Evolutionary conservation across 345 rosid species (phyloP).

Genomic region (Nephelium lappaceum): DNA sequence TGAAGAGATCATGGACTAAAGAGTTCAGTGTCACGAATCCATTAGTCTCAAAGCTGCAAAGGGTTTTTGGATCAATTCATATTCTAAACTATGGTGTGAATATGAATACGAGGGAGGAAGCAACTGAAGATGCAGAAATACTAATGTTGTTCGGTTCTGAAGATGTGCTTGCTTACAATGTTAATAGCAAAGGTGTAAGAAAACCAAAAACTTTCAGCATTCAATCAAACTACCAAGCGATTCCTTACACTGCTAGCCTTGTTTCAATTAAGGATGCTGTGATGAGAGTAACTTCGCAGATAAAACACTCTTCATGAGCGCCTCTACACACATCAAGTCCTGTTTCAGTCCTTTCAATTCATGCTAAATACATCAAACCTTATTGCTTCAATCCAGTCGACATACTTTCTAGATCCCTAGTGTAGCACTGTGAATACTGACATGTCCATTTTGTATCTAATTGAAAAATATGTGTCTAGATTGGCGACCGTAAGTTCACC

Average conservation of each 20-base stretch:
- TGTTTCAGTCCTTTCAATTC: background rate
- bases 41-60: constrained; percentile 15
- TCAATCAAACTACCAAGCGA: constrained; percentile 20
- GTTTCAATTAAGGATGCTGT: constrained; percentile 8
- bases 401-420: background rate
- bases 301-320: background rate
- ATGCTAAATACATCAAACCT: too few species aligned
- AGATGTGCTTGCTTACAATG: constrained; percentile 31
- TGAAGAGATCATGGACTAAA: constrained; percentile 35
- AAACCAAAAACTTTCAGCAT: background rate
- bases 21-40: constrained; percentile 23
- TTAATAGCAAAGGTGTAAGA: constrained; percentile 24
- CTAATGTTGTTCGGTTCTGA: constrained; percentile 14
- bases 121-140: constrained; percentile 33
- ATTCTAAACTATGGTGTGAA: constrained; percentile 4
- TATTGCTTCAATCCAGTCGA: background rate
- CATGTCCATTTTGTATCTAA: background rate
- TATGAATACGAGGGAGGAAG: background rate
- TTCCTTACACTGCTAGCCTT: constrained; percentile 31
- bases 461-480: too few species aligned
- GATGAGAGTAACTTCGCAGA: background rate
- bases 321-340: background rate
- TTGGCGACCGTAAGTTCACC: too few species aligned
- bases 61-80: constrained; percentile 14
- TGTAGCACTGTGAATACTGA: background rate